Conservation (phyloP, 2,329 filamentous ascomycete genomes). For the Periglandula ipomoeae region DNA sequence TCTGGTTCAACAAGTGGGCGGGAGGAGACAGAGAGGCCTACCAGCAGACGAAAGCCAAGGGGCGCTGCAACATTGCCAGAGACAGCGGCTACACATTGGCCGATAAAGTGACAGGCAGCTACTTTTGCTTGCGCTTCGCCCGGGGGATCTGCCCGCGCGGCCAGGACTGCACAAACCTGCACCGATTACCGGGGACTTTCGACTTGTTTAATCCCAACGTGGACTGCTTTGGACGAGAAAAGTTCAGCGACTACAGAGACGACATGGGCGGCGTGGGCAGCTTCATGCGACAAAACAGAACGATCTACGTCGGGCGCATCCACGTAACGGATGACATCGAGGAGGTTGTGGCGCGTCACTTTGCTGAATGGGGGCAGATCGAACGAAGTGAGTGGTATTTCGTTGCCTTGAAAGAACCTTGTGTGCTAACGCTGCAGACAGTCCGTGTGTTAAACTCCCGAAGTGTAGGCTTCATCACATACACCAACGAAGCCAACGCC, state of each 20-base stretch:
- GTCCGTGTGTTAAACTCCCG: slow-evolving; percentile 76
- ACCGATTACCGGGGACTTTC: slow-evolving; percentile 75
- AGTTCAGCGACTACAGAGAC: slow-evolving; percentile 85
- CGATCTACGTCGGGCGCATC: slow-evolving; percentile 86
- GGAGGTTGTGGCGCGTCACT: slow-evolving; percentile 88
- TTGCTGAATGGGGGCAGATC: slow-evolving; percentile 92
- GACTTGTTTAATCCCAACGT: slow-evolving; percentile 91
- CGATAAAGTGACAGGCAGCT: slow-evolving; percentile 68
- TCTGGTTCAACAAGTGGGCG: slow-evolving; percentile 89
- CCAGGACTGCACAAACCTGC: slow-evolving; percentile 88
- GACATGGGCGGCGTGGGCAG: slow-evolving; percentile 96
- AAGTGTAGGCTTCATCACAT: slow-evolving; percentile 93
- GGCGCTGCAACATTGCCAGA: slow-evolving; percentile 75
- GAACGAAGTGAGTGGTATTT: slow-evolving; percentile 50
- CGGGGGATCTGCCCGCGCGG: slow-evolving; percentile 77
- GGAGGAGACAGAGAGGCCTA: slow-evolving; percentile 93
- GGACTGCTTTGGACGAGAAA: slow-evolving; percentile 85
- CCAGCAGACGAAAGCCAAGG: slow-evolving; percentile 75
- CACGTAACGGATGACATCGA: slow-evolving; percentile 96
- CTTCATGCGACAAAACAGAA: slow-evolving; percentile 90
- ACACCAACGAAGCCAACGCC: slow-evolving; percentile 79
- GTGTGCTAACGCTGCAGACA: slow-evolving; percentile 11
- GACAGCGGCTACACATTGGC: slow-evolving; percentile 74
- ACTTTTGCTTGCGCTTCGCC: slow-evolving; percentile 89
- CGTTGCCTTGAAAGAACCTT: background rate